Conservation (phyloP, 345 rosid species). For the Raphanus sativus region DNA sequence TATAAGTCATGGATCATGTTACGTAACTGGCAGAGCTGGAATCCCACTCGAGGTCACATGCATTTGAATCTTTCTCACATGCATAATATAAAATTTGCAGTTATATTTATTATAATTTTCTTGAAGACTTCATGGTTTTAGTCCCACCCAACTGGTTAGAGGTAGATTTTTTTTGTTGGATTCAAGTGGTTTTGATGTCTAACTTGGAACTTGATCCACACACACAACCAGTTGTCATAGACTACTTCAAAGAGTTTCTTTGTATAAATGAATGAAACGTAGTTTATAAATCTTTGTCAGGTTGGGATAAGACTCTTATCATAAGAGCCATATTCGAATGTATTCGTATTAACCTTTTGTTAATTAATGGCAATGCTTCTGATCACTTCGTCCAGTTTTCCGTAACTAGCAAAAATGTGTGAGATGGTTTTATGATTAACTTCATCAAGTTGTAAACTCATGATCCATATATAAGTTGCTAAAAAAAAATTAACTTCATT, state of each 20-base stretch:
- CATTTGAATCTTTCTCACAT: constrained; percentile 32
- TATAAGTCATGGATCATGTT: constrained; percentile 50
- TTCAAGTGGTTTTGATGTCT: not conserved
- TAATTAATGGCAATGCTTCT: not conserved
- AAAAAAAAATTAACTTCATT: not conserved
- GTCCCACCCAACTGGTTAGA: not conserved
- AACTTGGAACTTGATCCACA: not conserved
- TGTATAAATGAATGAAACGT: not conserved
- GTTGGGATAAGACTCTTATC: not conserved
- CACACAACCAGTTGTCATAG: not conserved
- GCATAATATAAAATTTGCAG: too few relatives aligned
- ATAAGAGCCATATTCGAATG: not conserved
- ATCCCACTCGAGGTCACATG: constrained; percentile 66
- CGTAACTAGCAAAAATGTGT: not conserved
- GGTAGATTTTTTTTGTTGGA: not conserved
- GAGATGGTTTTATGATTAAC: not conserved
- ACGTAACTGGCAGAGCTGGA: constrained; percentile 59
- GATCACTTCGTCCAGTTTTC: not conserved
- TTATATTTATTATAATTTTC: constrained; percentile 16
- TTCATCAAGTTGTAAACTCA: constrained; percentile 9
- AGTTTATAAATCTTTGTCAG: not conserved
- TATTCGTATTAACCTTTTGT: not conserved
- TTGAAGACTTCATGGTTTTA: not conserved
- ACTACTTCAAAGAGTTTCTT: not conserved
- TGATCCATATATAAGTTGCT: not conserved